phyloP scores from a whole-genome alignment of 2,329 filamentous ascomycete genomes.

The Acarospora socialis region DNA sequence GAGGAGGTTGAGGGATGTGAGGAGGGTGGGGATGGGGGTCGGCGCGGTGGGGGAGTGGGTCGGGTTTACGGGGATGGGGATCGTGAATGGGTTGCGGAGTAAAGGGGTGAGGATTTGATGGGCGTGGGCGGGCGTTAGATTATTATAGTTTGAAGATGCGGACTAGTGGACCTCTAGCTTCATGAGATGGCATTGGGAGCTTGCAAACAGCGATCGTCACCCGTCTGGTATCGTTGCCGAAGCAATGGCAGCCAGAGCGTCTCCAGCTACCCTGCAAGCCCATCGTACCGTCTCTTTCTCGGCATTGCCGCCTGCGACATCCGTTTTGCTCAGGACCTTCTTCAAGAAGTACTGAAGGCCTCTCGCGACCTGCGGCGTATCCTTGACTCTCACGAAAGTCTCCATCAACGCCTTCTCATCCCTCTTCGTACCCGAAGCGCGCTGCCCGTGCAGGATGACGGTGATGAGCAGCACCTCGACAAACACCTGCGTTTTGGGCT shows the following conservation, averaged over 20 bases:
- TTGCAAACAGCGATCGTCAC: constrained; percentile 4
- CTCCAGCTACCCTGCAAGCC: constrained; percentile 27
- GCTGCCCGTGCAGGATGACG: constrained; percentile 53
- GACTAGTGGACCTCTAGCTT: not conserved
- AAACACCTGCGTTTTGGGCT: constrained; percentile 62
- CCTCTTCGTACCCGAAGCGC: constrained; percentile 25
- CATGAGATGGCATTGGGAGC: not conserved
- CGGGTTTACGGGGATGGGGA: constrained; percentile 64
- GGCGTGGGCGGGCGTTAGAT: too few species aligned
- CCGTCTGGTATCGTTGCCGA: constrained; percentile 2
- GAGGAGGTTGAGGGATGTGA: constrained; percentile 56
- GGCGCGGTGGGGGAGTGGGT: constrained; percentile 59
- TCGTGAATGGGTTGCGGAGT: constrained; percentile 71
- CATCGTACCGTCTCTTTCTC: constrained; percentile 38
- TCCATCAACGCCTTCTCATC: constrained; percentile 47
- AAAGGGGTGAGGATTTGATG: constrained; percentile 67
- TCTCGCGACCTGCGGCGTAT: constrained; percentile 52
- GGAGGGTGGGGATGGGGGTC: constrained; percentile 46
- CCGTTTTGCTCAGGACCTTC: constrained; percentile 57
- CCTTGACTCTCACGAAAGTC: constrained; percentile 50
- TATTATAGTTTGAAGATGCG: too few species aligned
- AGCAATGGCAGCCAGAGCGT: constrained; percentile 21
- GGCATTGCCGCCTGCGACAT: constrained; percentile 33
- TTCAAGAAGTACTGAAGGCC: constrained; percentile 69
- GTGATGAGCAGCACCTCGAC: constrained; percentile 68